phyloP scores from a whole-genome alignment of 1,284 basidiomycete genomes.

The Albatrellus sp. region DNA sequence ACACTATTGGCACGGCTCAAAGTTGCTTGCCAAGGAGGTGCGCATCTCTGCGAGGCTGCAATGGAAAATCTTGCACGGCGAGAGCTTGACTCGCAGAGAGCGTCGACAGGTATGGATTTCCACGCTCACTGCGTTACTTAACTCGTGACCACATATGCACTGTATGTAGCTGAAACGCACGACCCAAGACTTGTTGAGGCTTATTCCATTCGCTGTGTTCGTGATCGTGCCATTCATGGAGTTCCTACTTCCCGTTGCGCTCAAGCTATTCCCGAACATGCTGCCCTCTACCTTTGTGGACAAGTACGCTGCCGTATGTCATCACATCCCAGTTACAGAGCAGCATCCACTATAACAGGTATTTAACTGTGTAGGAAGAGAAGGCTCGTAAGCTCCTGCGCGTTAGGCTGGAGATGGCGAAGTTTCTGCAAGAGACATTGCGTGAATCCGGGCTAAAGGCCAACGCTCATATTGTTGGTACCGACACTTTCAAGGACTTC shows the following conservation, averaged over 20 bases:
- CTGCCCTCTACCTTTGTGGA: slow-evolving; percentile 97
- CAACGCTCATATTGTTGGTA: slow-evolving; percentile 84
- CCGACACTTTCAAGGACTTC: slow-evolving; percentile 97
- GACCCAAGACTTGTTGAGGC: slow-evolving; percentile 82
- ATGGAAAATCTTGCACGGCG: slow-evolving; percentile 88
- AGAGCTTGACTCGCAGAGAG: slow-evolving; percentile 85
- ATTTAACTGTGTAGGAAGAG: slow-evolving; percentile 62
- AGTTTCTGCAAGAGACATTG: slow-evolving; percentile 97
- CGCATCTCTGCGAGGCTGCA: slow-evolving; percentile 82
- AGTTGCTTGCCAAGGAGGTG: slow-evolving; percentile 91
- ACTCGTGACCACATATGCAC: slow-evolving; percentile 1
- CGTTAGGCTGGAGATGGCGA: slow-evolving; percentile 96
- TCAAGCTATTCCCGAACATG: slow-evolving; percentile 99
- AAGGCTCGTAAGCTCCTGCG: slow-evolving; percentile 94
- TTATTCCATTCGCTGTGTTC: slow-evolving; percentile 94
- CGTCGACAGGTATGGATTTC: slow-evolving; percentile 65
- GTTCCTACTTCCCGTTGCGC: slow-evolving; percentile 87
- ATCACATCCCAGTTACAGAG: background rate
- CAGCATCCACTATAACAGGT: background rate
- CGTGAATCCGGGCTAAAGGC: slow-evolving; percentile 89
- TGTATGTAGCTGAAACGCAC: slow-evolving; percentile 73
- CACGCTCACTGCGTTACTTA: background rate
- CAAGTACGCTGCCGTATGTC: slow-evolving; percentile 81
- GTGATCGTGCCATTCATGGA: slow-evolving; percentile 98
- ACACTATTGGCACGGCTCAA: slow-evolving; percentile 97